phyloP scores from a whole-genome alignment of 176 grass and related monocot genomes.

The Bolboschoenus planiculmis region DNA sequence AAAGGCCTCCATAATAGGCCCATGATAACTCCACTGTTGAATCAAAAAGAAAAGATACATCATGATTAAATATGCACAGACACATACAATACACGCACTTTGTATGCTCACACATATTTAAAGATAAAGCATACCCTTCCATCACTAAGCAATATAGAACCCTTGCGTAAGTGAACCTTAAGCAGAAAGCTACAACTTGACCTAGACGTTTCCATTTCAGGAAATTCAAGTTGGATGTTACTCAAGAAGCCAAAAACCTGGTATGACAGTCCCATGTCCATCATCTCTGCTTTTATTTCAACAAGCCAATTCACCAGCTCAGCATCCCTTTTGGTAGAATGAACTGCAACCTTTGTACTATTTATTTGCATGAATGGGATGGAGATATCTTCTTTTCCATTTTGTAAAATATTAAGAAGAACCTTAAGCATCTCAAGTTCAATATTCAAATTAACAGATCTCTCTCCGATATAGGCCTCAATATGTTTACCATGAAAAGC shows the following conservation, averaged over 20 bases:
- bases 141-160: conserved; percentile 88
- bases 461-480: conserved; percentile 47
- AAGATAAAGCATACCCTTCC: conserved; percentile 72
- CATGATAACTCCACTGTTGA: conserved; percentile 80
- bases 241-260: conserved; percentile 82
- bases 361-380: conserved; percentile 75
- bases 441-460: conserved; percentile 45
- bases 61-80: conserved; percentile 18
- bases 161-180: conserved; percentile 68
- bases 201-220: conserved; percentile 43
- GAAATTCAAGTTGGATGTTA: conserved; percentile 46
- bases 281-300: conserved; percentile 64
- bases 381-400: conserved; percentile 43
- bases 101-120: not conserved
- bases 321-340: conserved; percentile 29
- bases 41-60: conserved; percentile 8
- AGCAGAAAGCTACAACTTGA: conserved; percentile 35
- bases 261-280: conserved; percentile 83
- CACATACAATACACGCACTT: not conserved
- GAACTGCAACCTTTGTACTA: conserved; percentile 52
- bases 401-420: conserved; percentile 64
- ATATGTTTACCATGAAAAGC: conserved; percentile 69
- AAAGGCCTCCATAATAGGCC: conserved; percentile 85
- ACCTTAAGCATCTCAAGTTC: conserved; percentile 65
- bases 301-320: conserved; percentile 30